Conservation (phyloP, 2,329 filamentous ascomycete species). For the Fusarium sacchari region DNA sequence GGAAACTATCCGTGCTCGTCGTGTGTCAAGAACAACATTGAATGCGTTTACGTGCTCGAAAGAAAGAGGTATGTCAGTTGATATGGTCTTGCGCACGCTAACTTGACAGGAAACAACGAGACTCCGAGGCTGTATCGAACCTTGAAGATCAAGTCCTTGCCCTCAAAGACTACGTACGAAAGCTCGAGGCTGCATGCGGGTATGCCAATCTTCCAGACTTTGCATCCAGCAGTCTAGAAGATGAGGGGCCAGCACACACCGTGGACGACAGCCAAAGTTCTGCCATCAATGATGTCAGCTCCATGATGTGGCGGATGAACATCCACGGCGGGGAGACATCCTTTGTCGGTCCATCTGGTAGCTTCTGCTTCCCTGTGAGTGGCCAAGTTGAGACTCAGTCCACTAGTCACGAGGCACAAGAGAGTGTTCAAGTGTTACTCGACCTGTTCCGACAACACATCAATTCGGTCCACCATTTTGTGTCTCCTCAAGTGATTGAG, state of each 20-base stretch:
- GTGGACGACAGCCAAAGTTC: not conserved
- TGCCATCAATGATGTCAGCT: not conserved
- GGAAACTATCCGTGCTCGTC: not conserved
- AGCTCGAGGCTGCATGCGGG: not conserved
- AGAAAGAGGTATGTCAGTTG: not conserved
- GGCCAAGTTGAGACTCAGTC: not conserved
- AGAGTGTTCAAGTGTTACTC: not conserved
- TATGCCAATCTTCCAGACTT: not conserved
- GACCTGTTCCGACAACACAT: not conserved
- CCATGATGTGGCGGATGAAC: slow-evolving; percentile 2
- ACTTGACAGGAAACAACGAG: not conserved
- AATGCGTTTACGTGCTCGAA: not conserved
- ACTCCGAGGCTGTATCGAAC: not conserved
- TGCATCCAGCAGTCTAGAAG: not conserved
- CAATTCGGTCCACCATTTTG: not conserved
- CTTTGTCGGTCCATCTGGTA: not conserved
- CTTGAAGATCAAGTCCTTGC: not conserved
- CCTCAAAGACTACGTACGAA: not conserved
- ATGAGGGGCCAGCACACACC: not conserved
- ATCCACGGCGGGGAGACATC: not conserved
- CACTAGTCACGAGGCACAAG: fast-evolving
- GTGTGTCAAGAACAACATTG: not conserved
- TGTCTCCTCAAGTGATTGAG: not conserved
- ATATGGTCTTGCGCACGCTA: not conserved
- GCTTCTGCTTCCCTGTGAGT: not conserved